phyloP scores from a whole-genome alignment of 129 eudicot genomes.

The Artemisia argyi region DNA sequence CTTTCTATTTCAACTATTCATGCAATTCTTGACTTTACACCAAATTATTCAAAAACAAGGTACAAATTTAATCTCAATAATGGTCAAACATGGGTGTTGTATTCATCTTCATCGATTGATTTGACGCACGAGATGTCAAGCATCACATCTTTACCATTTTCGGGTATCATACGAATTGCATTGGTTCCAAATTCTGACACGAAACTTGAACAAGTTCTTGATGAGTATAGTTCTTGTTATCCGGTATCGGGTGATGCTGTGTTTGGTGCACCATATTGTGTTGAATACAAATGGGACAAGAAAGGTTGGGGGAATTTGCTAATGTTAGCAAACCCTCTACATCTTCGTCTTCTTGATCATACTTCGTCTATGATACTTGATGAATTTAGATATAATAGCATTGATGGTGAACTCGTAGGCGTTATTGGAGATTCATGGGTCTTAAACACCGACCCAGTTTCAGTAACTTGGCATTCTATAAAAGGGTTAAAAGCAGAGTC shows the following conservation, averaged over 20 bases:
- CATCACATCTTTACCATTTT: conserved; percentile 58
- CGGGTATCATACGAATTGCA: conserved; percentile 72
- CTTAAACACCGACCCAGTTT: conserved; percentile 65
- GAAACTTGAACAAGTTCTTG: conserved; percentile 50
- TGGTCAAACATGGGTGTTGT: conserved; percentile 79
- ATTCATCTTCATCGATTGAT: conserved; percentile 66
- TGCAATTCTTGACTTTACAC: conserved; percentile 54
- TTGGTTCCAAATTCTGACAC: conserved; percentile 45
- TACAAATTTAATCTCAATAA: conserved; percentile 67
- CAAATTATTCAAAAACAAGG: conserved; percentile 60
- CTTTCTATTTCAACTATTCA: conserved; percentile 70
- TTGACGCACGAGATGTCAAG: conserved; percentile 48
- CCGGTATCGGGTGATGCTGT: conserved; percentile 70
- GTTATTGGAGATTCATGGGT: conserved; percentile 84
- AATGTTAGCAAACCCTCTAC: conserved; percentile 92
- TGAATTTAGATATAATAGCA: conserved; percentile 64
- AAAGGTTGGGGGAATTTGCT: conserved; percentile 88
- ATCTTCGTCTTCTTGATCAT: conserved; percentile 55
- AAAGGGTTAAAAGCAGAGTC: conserved; percentile 62
- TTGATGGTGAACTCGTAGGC: conserved; percentile 96
- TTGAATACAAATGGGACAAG: conserved; percentile 82
- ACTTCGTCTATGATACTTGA: conserved; percentile 48
- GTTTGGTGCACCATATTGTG: conserved; percentile 51
- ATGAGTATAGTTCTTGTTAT: conserved; percentile 76
- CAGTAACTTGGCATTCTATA: conserved; percentile 90